A percentile compares a stretch with the other conserved stretches of the same genome.
Conservation (phyloP, 2,329 filamentous ascomycete genomes). For the Metarhizium robertsii region DNA sequence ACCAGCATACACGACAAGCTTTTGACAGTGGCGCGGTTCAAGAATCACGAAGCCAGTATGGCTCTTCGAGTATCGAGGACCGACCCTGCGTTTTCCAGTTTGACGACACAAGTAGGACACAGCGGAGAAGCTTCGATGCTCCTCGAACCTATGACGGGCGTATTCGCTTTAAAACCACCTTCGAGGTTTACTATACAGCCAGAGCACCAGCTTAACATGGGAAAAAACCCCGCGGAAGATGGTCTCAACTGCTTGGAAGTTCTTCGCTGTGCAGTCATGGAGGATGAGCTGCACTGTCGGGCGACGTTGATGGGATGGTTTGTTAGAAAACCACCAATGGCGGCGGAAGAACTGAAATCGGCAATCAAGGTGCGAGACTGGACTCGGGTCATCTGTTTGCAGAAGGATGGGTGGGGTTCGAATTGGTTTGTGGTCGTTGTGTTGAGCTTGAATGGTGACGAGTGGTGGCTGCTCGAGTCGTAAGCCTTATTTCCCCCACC, state of each 20-base stretch:
- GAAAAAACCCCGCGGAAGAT: slow-evolving; percentile 46
- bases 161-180: slow-evolving; percentile 60
- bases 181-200: slow-evolving; percentile 44
- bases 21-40: slow-evolving; percentile 49
- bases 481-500: slow-evolving; percentile 24
- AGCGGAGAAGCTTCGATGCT: slow-evolving; percentile 50
- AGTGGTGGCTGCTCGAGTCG: slow-evolving; percentile 68
- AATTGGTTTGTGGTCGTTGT: slow-evolving; percentile 66
- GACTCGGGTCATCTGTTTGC: slow-evolving; percentile 59
- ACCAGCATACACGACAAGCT: slow-evolving; percentile 55
- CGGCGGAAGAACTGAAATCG: slow-evolving; percentile 46
- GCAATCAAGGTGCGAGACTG: slow-evolving; percentile 54
- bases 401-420: slow-evolving; percentile 59
- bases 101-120: slow-evolving; percentile 63
- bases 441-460: slow-evolving; percentile 62
- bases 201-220: slow-evolving; percentile 57
- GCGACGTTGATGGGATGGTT: slow-evolving; percentile 59
- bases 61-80: slow-evolving; percentile 45
- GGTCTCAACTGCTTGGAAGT: slow-evolving; percentile 48
- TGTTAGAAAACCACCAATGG: slow-evolving; percentile 36
- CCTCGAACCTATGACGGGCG: slow-evolving; percentile 72
- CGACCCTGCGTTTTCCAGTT: slow-evolving; percentile 56
- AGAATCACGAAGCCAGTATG: slow-evolving; percentile 48
- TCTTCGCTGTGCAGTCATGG: slow-evolving; percentile 51
- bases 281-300: slow-evolving; percentile 51